Evolutionary conservation across 306 rosid genomes (phyloP).

Genomic region (Amphicarpaea edgeworthii): DNA sequence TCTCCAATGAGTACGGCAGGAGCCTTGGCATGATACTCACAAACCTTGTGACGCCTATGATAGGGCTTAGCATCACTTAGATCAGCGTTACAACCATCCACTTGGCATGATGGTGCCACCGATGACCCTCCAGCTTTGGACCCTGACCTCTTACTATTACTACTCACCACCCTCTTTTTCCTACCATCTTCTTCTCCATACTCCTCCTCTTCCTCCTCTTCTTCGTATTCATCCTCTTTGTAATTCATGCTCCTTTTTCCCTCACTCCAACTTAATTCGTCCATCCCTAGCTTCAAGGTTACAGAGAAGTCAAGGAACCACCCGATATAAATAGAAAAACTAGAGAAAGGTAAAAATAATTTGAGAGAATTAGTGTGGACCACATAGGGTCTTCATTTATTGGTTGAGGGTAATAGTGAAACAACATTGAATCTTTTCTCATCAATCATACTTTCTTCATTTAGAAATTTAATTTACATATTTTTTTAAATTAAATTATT

Average conservation of each 20-base stretch:
- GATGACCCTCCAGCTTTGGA: conserved; percentile 63
- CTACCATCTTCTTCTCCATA: conserved; percentile 62
- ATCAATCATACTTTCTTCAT: background rate
- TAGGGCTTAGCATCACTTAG: conserved; percentile 73
- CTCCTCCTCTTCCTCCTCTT: conserved; percentile 48
- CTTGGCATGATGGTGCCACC: conserved; percentile 66
- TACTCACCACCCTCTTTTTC: conserved; percentile 50
- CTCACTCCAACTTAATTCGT: conserved; percentile 56
- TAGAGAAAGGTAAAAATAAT: conserved; percentile 38
- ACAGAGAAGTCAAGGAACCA: conserved; percentile 50
- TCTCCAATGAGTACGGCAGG: conserved; percentile 61
- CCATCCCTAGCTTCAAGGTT: conserved; percentile 68
- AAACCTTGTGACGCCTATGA: conserved; percentile 89
- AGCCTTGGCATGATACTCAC: conserved; percentile 88
- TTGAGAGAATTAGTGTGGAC: conserved; percentile 57
- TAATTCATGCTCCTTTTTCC: conserved; percentile 62
- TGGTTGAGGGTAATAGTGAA: conserved; percentile 51
- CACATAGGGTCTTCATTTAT: conserved; percentile 57
- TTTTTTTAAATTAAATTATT: too few species aligned
- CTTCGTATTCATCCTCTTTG: conserved; percentile 55
- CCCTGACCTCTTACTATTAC: conserved; percentile 60
- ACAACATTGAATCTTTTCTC: background rate
- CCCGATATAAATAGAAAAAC: conserved; percentile 51
- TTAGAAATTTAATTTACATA: too few species aligned
- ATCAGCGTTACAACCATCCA: conserved; percentile 74